phyloP scores from a whole-genome alignment of 2,329 filamentous ascomycete species.

The Phialocephala subalpina region DNA sequence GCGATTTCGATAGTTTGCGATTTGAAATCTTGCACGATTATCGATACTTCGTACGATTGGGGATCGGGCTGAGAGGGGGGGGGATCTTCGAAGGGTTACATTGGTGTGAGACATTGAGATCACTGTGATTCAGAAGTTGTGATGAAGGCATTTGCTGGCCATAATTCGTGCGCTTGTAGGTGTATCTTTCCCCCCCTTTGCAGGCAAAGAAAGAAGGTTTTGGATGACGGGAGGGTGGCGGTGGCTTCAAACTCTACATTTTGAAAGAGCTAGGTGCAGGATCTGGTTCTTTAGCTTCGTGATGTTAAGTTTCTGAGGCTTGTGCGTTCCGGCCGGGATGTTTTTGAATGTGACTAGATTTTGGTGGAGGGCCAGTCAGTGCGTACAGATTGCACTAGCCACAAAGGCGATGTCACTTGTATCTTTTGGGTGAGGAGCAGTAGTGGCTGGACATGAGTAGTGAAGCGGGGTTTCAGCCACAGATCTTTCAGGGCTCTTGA shows the following conservation, averaged over 20 bases:
- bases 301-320: background rate
- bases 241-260: no score
- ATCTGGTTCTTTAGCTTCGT: no score
- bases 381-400: constrained; percentile 15
- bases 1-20: background rate
- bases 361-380: constrained; percentile 10
- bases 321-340: background rate
- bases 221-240: no score
- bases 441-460: background rate
- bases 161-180: background rate
- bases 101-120: background rate
- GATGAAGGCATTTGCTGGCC: no score
- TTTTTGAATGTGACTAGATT: background rate
- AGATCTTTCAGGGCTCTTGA: background rate
- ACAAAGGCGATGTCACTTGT: background rate
- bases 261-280: no score
- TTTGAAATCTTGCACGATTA: background rate
- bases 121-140: no score
- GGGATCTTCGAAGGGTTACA: background rate
- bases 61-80: background rate
- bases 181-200: background rate
- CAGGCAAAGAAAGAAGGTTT: no score
- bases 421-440: background rate
- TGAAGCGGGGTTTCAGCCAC: constrained; percentile 12
- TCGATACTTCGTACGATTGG: background rate